Evolutionary conservation across 2,329 filamentous ascomycete genomes (phyloP).

Genomic region (Penicillium sp.): DNA sequence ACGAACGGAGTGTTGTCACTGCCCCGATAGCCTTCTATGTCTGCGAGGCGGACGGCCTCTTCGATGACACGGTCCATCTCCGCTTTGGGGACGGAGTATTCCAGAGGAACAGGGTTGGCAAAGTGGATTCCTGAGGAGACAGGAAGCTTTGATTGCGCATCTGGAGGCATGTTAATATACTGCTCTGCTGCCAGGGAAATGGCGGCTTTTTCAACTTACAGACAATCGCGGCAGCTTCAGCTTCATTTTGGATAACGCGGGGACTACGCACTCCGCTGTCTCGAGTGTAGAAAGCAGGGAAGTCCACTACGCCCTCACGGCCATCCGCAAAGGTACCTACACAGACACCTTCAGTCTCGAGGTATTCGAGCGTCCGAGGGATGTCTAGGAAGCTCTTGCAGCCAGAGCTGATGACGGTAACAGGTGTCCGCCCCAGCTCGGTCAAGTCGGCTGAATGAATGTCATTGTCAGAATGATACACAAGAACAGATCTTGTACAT

Average conservation of each 20-base stretch:
- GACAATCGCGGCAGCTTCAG: conserved; percentile 87
- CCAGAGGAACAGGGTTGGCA: conserved; percentile 81
- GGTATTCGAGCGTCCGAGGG: conserved; percentile 80
- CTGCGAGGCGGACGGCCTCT: conserved; percentile 68
- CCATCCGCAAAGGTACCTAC: conserved; percentile 91
- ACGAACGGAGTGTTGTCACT: conserved; percentile 85
- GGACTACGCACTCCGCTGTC: conserved; percentile 85
- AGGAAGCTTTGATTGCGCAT: conserved; percentile 73
- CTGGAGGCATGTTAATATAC: conserved; percentile 34
- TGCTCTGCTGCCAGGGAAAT: conserved; percentile 3
- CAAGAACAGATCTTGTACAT: not conserved
- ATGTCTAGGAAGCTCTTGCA: conserved; percentile 98
- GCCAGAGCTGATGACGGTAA: conserved; percentile 86
- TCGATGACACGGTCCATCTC: conserved; percentile 74
- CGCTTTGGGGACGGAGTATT: conserved; percentile 69
- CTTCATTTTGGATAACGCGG: conserved; percentile 71
- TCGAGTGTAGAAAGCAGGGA: conserved; percentile 90
- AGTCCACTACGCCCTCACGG: conserved; percentile 71
- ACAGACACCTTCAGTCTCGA: conserved; percentile 72
- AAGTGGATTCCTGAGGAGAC: conserved; percentile 82
- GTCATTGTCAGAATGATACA: not conserved
- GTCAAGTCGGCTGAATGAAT: conserved; percentile 73
- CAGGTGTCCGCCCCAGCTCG: conserved; percentile 84
- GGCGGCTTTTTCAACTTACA: conserved; percentile 50
- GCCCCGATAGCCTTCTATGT: conserved; percentile 69